These are phyloP conservation scores for Fragaria iinumae DNA, from an alignment of 306 rosid species.

Conservation along the genomic window DNA sequence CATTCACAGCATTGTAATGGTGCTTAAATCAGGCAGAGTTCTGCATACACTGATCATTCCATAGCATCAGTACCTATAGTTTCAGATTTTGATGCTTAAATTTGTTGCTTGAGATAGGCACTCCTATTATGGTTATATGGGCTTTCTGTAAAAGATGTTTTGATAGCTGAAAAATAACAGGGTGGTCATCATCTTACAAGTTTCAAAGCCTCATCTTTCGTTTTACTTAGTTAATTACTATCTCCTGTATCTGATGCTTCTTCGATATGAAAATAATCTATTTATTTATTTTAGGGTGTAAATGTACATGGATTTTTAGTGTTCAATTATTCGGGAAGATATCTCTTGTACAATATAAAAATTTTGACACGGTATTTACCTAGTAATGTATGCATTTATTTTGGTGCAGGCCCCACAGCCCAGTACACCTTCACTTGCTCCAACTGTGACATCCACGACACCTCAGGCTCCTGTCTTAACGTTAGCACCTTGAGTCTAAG, in stretches of 20 bases:
- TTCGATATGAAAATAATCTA: background rate
- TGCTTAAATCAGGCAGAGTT: background rate
- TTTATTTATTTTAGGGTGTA: background rate
- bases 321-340: background rate
- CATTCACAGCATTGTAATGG: background rate
- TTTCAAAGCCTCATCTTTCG: background rate
- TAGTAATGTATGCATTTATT: background rate
- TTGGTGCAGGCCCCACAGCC: slow-evolving; percentile 44
- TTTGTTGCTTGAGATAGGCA: background rate
- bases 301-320: background rate
- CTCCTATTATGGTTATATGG: background rate
- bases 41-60: background rate
- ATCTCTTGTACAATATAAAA: background rate
- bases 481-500: slow-evolving; percentile 45
- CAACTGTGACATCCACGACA: slow-evolving; percentile 34
- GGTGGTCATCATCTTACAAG: background rate
- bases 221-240: background rate
- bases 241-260: background rate
- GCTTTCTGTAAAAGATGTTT: background rate
- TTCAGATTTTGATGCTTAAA: background rate
- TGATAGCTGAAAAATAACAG: background rate
- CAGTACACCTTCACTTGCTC: slow-evolving; percentile 44
- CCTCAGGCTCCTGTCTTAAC: slow-evolving; percentile 41
- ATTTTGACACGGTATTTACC: background rate
- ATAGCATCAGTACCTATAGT: background rate